phyloP scores from a whole-genome alignment of 2,329 filamentous ascomycete genomes.

The Aspergillus fijiensis region DNA sequence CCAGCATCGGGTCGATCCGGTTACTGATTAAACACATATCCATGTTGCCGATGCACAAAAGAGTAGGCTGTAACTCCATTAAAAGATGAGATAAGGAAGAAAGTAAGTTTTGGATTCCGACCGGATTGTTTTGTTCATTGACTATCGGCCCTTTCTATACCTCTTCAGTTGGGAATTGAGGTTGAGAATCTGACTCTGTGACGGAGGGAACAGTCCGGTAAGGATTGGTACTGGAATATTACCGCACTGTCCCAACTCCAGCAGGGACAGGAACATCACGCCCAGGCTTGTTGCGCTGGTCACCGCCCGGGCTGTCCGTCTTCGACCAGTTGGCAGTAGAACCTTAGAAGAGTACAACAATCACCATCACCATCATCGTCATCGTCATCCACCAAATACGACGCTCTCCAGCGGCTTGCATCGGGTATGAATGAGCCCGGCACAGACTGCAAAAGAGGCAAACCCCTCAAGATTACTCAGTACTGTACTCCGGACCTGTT shows the following conservation, averaged over 20 bases:
- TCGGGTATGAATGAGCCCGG: background rate
- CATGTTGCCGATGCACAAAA: slow-evolving; percentile 10
- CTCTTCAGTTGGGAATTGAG: background rate
- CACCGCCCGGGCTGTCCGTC: no score
- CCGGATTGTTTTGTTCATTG: background rate
- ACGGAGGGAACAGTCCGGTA: background rate
- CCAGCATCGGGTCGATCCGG: slow-evolving; percentile 19
- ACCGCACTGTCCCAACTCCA: no score
- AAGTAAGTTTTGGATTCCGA: background rate
- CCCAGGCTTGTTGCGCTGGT: no score
- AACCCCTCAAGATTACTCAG: no score
- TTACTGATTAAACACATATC: slow-evolving; percentile 8
- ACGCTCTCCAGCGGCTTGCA: background rate
- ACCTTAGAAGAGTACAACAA: no score
- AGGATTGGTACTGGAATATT: background rate
- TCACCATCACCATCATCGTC: no score
- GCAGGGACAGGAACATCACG: no score
- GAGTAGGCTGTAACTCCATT: background rate
- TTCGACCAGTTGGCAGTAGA: no score
- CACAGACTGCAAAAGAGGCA: background rate
- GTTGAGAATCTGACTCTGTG: background rate
- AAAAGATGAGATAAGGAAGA: background rate
- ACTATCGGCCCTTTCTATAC: background rate
- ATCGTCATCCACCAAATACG: no score
- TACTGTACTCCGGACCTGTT: background rate